phyloP scores from a whole-genome alignment of 2,329 filamentous ascomycete species.

The Didymella lethalis region DNA sequence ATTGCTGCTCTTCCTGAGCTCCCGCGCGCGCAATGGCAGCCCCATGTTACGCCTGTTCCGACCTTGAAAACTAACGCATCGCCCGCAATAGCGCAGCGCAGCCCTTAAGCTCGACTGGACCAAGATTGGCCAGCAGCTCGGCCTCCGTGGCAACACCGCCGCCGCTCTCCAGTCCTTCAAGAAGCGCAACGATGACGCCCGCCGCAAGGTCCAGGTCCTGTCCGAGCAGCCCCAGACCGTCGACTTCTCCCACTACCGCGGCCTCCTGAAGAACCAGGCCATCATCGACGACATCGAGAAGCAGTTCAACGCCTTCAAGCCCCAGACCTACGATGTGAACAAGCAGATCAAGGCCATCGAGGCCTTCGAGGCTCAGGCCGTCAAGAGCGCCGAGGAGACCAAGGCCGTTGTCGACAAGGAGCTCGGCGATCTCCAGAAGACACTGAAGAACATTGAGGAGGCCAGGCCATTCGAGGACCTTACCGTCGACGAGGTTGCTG shows the following conservation, averaged over 20 bases:
- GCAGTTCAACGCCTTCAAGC: constrained; percentile 91
- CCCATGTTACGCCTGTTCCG: constrained; percentile 21
- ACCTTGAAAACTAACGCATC: constrained; percentile 43
- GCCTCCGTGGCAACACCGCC: constrained; percentile 94
- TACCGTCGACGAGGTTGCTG: constrained; percentile 95
- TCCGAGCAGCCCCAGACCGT: constrained; percentile 84
- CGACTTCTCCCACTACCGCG: constrained; percentile 94
- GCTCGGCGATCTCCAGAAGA: constrained; percentile 91
- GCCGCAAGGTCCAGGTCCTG: constrained; percentile 87
- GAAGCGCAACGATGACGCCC: constrained; percentile 98
- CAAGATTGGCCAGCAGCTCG: constrained; percentile 91
- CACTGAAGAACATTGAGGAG: constrained; percentile 95
- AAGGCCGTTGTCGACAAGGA: constrained; percentile 96
- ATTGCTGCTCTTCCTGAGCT: constrained; percentile 44
- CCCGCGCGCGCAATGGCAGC: constrained; percentile 39
- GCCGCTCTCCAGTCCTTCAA: constrained; percentile 94
- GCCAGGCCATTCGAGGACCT: constrained; percentile 95
- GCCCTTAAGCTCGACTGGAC: constrained; percentile 99
- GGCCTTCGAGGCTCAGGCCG: constrained; percentile 93
- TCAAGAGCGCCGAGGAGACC: constrained; percentile 96
- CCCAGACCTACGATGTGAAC: constrained; percentile 87
- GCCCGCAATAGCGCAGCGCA: constrained; percentile 80
- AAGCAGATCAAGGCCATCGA: constrained; percentile 98
- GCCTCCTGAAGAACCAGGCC: constrained; percentile 92
- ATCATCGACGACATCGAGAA: constrained; percentile 97